Conservation (phyloP, 345 rosid genomes). For the Mallotus nudiflorus region DNA sequence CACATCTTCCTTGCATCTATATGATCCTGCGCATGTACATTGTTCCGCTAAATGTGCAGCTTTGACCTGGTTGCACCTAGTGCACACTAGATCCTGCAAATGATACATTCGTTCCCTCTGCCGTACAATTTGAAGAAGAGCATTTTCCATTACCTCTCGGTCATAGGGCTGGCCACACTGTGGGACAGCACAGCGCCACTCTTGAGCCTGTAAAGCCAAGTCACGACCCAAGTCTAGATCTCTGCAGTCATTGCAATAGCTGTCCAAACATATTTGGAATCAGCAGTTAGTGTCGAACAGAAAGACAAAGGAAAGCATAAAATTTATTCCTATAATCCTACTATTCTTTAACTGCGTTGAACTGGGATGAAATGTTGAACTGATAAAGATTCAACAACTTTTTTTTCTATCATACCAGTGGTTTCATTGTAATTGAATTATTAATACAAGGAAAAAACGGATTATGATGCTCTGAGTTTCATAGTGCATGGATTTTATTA, state of each 20-base stretch:
- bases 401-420: no score
- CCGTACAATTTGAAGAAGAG: slow-evolving; percentile 79
- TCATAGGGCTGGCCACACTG: slow-evolving; percentile 88
- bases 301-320: neutral
- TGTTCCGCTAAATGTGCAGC: slow-evolving; percentile 81
- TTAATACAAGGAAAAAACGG: neutral
- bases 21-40: slow-evolving; percentile 82
- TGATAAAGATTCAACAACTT: neutral
- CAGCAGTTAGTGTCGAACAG: slow-evolving; percentile 7
- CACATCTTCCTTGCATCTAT: slow-evolving; percentile 65
- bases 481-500: neutral
- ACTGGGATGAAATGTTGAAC: neutral
- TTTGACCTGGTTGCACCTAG: slow-evolving; percentile 86
- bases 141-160: slow-evolving; percentile 73
- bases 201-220: slow-evolving; percentile 58
- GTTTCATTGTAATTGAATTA: neutral
- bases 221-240: slow-evolving; percentile 88
- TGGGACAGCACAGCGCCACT: slow-evolving; percentile 73
- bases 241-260: slow-evolving; percentile 90
- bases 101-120: slow-evolving; percentile 83
- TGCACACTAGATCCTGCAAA: slow-evolving; percentile 81
- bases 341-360: neutral
- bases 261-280: slow-evolving; percentile 35
- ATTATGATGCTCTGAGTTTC: neutral
- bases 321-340: neutral